A percentile compares a stretch with the other conserved stretches of the same genome.
phyloP scores from a whole-genome alignment of 345 rosid genomes.

The Durio zibethinus region DNA sequence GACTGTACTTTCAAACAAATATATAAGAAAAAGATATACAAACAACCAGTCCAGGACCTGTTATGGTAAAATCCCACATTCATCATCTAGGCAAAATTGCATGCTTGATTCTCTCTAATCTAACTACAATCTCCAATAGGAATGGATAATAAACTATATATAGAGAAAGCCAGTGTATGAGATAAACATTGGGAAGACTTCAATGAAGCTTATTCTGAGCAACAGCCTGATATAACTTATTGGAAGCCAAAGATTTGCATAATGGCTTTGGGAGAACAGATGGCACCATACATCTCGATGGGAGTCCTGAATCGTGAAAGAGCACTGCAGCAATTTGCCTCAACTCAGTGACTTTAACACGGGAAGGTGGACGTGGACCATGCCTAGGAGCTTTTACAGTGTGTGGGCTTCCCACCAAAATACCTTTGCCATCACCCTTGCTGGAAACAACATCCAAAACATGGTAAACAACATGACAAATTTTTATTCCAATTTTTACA shows the following conservation, averaged over 20 bases:
- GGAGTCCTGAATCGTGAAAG: conserved; percentile 75
- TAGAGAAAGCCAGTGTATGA: conserved; percentile 15
- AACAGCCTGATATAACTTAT: conserved; percentile 89
- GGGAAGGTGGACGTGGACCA: conserved; percentile 83
- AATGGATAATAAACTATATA: conserved; percentile 41
- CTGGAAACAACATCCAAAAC: conserved; percentile 34
- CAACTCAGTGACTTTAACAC: conserved; percentile 67
- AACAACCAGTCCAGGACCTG: conserved; percentile 25
- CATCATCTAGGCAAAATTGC: conserved; percentile 59
- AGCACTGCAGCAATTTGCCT: conserved; percentile 87
- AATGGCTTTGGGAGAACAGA: conserved; percentile 73
- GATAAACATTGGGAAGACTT: conserved; percentile 19
- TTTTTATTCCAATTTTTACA: background rate
- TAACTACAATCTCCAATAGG: conserved; percentile 38
- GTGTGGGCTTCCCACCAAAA: conserved; percentile 50
- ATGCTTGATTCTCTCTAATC: conserved; percentile 24
- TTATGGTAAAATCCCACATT: conserved; percentile 27
- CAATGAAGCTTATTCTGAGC: conserved; percentile 84
- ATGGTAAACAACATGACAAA: background rate
- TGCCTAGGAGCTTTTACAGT: conserved; percentile 93
- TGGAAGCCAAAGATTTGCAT: conserved; percentile 70
- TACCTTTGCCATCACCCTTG: conserved; percentile 60
- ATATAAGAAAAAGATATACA: conserved; percentile 38
- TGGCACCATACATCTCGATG: conserved; percentile 73
- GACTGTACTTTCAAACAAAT: conserved; percentile 34